phyloP scores from a whole-genome alignment of 371 early-diverging fungal species.

The Circinella umbellata region DNA sequence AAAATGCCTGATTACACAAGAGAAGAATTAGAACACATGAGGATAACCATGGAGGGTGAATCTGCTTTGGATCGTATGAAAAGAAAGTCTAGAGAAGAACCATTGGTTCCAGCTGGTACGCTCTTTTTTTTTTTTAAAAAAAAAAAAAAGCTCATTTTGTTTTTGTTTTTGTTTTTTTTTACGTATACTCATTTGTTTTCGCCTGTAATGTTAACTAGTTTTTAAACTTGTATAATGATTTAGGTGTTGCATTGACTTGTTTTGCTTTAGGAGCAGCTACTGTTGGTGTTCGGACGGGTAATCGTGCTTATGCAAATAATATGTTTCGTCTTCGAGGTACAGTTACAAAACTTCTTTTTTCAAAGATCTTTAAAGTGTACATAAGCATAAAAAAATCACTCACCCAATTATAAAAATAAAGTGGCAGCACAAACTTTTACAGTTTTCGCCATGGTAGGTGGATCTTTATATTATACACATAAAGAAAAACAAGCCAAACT shows the following conservation, averaged over 20 bases:
- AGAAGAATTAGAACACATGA: constrained; percentile 50
- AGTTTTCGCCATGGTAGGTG: constrained; percentile 51
- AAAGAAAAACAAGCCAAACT: constrained; percentile 34
- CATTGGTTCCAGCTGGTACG: constrained; percentile 56
- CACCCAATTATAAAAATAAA: constrained; percentile 12
- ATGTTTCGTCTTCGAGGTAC: constrained; percentile 58
- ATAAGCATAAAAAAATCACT: not conserved
- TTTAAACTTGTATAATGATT: not conserved
- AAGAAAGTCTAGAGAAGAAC: constrained; percentile 52
- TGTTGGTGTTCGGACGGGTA: constrained; percentile 51
- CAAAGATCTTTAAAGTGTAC: not conserved
- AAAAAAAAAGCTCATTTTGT: not conserved
- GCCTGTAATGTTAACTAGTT: too few relatives aligned
- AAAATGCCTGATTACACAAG: constrained; percentile 27
- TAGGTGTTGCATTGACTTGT: constrained; percentile 56
- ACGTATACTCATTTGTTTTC: too few relatives aligned
- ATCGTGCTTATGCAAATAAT: constrained; percentile 52
- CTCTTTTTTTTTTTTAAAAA: not conserved
- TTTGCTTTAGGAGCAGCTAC: constrained; percentile 57
- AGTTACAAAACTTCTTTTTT: not conserved
- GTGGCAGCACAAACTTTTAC: constrained; percentile 56
- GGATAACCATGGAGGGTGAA: constrained; percentile 45
- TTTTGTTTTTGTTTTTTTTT: constrained; percentile 1
- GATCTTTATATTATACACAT: constrained; percentile 45
- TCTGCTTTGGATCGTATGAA: constrained; percentile 47